Evolutionary conservation across 371 early-diverging fungal genomes (phyloP).

Genomic region (Lichtheimia ramosa): DNA sequence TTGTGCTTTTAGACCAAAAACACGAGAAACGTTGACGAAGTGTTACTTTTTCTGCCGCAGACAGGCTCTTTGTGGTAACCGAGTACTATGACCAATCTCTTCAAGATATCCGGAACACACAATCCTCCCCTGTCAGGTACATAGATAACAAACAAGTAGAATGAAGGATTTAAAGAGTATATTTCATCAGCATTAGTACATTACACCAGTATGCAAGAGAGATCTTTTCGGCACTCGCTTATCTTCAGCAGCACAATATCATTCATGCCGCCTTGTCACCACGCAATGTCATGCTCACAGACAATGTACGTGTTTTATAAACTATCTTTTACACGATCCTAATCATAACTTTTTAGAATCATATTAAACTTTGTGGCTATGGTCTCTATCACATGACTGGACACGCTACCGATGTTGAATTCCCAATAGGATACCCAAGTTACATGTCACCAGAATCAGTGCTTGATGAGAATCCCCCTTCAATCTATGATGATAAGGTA

Average conservation of each 20-base stretch:
- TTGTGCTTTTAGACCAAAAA: neutral
- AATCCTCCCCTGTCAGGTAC: conserved; percentile 22
- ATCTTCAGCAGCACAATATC: conserved; percentile 46
- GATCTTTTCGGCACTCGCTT: conserved; percentile 53
- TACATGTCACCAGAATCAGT: conserved; percentile 44
- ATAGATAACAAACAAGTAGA: neutral
- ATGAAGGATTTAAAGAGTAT: conserved; percentile 3
- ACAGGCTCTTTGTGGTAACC: conserved; percentile 59
- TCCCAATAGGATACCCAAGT: conserved; percentile 55
- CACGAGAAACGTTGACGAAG: too few species aligned
- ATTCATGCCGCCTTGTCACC: conserved; percentile 54
- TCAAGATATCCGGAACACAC: conserved; percentile 26
- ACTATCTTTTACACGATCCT: neutral
- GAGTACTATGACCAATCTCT: conserved; percentile 52
- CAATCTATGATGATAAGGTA: conserved; percentile 27
- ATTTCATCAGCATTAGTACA: neutral
- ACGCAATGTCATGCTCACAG: conserved; percentile 53
- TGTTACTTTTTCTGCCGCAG: conserved; percentile 20
- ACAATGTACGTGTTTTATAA: conserved; percentile 29
- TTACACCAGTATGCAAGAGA: conserved; percentile 59
- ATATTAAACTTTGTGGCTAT: conserved; percentile 59
- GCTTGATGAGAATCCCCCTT: neutral
- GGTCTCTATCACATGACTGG: conserved; percentile 68
- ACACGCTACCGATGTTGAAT: conserved; percentile 58
- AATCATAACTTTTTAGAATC: conserved; percentile 23